Conservation (phyloP, 306 rosid genomes). For the Malus sieversii region DNA sequence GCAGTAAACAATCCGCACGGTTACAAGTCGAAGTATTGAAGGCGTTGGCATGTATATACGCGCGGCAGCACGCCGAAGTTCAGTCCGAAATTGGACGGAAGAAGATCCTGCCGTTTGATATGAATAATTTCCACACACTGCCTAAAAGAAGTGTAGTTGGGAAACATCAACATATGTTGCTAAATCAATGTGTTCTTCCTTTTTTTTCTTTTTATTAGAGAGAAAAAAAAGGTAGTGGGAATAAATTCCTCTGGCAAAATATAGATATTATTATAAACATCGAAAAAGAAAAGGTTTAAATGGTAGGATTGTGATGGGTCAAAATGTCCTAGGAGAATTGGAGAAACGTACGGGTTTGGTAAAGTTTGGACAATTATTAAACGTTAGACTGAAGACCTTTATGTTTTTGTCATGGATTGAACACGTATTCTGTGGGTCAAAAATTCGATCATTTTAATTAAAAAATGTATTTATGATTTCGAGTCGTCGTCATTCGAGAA, state of each 20-base stretch:
- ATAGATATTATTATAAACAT: neutral
- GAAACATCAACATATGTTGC: neutral
- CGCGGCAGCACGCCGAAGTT: neutral
- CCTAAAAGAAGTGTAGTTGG: neutral
- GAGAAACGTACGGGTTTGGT: no score
- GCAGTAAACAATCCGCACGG: slow-evolving; percentile 87
- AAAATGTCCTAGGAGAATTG: no score
- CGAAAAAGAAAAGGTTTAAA: neutral
- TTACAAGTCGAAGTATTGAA: slow-evolving; percentile 44
- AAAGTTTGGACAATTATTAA: no score
- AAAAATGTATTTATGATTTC: no score
- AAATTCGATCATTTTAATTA: no score
- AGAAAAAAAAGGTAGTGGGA: neutral
- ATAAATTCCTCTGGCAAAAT: neutral
- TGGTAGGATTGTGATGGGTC: neutral
- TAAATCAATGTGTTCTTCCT: neutral
- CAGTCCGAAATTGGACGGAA: neutral
- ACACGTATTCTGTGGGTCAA: no score
- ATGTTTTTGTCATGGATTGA: no score
- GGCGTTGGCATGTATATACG: neutral
- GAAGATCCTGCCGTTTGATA: neutral
- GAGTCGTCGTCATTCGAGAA: no score
- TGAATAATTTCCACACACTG: neutral
- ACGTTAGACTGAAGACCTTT: no score
- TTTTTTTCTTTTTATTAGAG: neutral